Evolutionary conservation across 306 rosid species (phyloP).

Genomic region (Pterocarpus santalinus): DNA sequence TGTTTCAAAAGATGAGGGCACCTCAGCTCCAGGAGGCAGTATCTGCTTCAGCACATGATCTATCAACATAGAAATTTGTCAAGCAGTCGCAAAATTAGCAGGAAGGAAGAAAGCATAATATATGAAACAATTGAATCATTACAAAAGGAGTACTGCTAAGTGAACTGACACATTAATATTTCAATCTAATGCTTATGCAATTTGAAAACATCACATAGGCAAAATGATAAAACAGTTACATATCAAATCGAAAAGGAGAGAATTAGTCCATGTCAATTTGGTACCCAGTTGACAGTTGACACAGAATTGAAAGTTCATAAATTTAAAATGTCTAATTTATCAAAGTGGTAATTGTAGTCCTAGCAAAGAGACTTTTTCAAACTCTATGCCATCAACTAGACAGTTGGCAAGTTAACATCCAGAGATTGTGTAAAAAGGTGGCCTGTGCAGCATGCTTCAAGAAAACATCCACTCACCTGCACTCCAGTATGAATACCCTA

Average conservation of each 20-base stretch:
- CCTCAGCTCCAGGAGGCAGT: slow-evolving; percentile 83
- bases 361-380: not conserved
- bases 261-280: slow-evolving; percentile 6
- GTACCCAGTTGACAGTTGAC: not conserved
- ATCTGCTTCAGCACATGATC: slow-evolving; percentile 92
- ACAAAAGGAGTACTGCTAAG: slow-evolving; percentile 17
- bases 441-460: slow-evolving; percentile 6
- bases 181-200: not conserved
- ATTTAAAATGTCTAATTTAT: slow-evolving; percentile 1
- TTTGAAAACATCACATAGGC: not conserved
- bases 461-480: slow-evolving; percentile 69
- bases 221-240: slow-evolving; percentile 1
- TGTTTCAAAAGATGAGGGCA: slow-evolving; percentile 96
- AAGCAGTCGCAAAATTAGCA: slow-evolving; percentile 15
- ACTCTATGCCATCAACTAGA: not conserved
- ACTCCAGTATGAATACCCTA: slow-evolving; percentile 93
- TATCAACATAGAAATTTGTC: slow-evolving; percentile 49
- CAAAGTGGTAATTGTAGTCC: not conserved
- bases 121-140: slow-evolving; percentile 35
- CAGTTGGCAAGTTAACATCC: too few relatives aligned
- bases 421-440: too few relatives aligned
- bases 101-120: slow-evolving; percentile 1
- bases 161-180: not conserved
- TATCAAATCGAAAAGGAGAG: not conserved
- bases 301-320: not conserved